phyloP scores from a whole-genome alignment of 257 asterid species.

The Pogostemon cablin region DNA sequence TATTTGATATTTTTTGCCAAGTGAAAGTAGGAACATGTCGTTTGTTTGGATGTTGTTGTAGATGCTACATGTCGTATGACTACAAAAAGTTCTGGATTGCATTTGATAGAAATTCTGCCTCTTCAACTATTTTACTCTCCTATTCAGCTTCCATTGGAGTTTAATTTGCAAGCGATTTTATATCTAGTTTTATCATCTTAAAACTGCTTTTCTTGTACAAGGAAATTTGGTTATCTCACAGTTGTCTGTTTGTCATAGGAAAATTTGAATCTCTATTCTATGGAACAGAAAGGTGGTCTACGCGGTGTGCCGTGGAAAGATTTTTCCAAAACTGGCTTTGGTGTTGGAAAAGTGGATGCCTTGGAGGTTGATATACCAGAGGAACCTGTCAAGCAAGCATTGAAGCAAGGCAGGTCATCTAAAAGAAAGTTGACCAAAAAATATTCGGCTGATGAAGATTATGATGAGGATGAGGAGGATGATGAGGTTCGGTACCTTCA shows the following conservation, averaged over 20 bases:
- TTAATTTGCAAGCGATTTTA: background rate
- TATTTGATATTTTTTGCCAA: background rate
- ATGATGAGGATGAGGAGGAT: conserved; percentile 59
- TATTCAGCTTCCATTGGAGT: background rate
- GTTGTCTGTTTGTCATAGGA: conserved; percentile 43
- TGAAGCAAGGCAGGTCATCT: conserved; percentile 38
- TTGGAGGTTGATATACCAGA: conserved; percentile 37
- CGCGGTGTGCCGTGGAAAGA: conserved; percentile 81
- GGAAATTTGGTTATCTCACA: conserved; percentile 23
- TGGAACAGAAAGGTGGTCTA: conserved; percentile 46
- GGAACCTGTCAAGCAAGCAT: conserved; percentile 41
- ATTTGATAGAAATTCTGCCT: conserved; percentile 16
- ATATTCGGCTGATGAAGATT: conserved; percentile 43
- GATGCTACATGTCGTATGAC: background rate
- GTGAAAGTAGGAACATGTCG: conserved; percentile 1
- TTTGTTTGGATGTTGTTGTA: background rate
- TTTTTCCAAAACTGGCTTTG: conserved; percentile 63
- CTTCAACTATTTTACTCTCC: background rate
- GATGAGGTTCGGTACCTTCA: conserved; percentile 80
- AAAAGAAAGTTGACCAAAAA: conserved; percentile 50
- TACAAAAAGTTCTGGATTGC: conserved; percentile 5
- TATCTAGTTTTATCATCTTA: conserved; percentile 2
- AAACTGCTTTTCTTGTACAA: background rate
- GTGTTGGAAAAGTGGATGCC: conserved; percentile 41
- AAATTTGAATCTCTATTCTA: conserved; percentile 26